These are phyloP conservation scores for Populus hybrid DNA, from an alignment of 441 rosid species.

Conservation along the genomic window DNA sequence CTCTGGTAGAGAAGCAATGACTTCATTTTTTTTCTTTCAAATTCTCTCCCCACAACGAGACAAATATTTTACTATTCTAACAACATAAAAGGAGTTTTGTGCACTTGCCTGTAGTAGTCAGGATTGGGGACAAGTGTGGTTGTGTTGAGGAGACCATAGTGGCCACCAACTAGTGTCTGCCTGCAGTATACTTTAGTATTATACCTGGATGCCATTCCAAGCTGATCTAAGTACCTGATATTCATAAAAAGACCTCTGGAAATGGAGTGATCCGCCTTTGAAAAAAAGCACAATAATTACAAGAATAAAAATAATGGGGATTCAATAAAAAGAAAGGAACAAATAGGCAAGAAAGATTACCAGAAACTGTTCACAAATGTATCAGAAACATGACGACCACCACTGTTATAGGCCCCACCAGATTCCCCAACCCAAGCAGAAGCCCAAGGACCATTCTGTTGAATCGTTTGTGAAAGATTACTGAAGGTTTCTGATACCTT, in stretches of 20 bases:
- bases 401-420: slow-evolving; percentile 97
- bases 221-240: slow-evolving; percentile 92
- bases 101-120: slow-evolving; percentile 88
- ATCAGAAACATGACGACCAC: slow-evolving; percentile 76
- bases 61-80: neutral
- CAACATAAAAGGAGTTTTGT: neutral
- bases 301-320: neutral
- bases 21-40: neutral
- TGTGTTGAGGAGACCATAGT: slow-evolving; percentile 75
- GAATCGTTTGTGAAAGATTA: slow-evolving; percentile 49
- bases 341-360: slow-evolving; percentile 32
- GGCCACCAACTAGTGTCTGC: slow-evolving; percentile 88
- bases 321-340: neutral
- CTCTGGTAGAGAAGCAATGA: neutral
- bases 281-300: neutral
- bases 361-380: slow-evolving; percentile 91
- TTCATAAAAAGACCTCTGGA: neutral
- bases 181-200: slow-evolving; percentile 89
- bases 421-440: slow-evolving; percentile 99
- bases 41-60: neutral
- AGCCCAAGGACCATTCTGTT: slow-evolving; percentile 74
- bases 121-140: slow-evolving; percentile 76
- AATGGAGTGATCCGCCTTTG: neutral
- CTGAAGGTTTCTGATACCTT: slow-evolving; percentile 56
- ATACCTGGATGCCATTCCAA: slow-evolving; percentile 83